A percentile compares a stretch with the other conserved stretches of the same genome.
These are phyloP conservation scores for Debaryomyces singareniensis DNA, from an alignment of 1,139 yeast genomes.

Conservation along the genomic window DNA sequence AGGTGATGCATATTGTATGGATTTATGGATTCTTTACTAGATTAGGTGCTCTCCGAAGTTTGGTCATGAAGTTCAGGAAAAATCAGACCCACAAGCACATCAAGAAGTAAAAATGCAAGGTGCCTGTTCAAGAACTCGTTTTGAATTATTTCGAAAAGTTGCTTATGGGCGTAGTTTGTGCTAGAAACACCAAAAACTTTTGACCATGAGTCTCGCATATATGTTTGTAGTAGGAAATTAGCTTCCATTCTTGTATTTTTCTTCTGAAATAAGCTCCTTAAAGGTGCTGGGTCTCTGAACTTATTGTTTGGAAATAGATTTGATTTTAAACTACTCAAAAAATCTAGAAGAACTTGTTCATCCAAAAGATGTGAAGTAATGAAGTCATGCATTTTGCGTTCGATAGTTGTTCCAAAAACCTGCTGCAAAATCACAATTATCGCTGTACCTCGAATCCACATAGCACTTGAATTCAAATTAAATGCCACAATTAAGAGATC, in stretches of 20 bases:
- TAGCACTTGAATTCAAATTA: slow-evolving; percentile 56
- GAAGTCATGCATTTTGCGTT: slow-evolving; percentile 52
- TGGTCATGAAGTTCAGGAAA: no score
- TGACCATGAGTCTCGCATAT: slow-evolving; percentile 63
- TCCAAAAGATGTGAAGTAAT: slow-evolving; percentile 27
- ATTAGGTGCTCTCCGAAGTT: no score
- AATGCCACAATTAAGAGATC: slow-evolving; percentile 69
- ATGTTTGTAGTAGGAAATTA: slow-evolving; percentile 44
- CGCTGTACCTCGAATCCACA: slow-evolving; percentile 85
- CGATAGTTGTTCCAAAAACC: slow-evolving; percentile 82
- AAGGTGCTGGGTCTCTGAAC: slow-evolving; percentile 33
- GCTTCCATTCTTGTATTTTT: slow-evolving; percentile 55
- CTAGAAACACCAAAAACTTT: slow-evolving; percentile 67
- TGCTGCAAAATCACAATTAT: slow-evolving; percentile 77
- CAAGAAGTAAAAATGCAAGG: slow-evolving; percentile 49
- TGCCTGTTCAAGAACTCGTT: slow-evolving; percentile 67
- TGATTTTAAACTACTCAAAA: slow-evolving; percentile 36
- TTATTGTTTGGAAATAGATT: slow-evolving; percentile 64
- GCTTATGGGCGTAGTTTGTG: slow-evolving; percentile 55
- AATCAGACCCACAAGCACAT: slow-evolving; percentile 19
- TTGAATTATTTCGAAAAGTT: slow-evolving; percentile 64
- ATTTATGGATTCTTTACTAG: no score
- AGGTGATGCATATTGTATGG: no score
- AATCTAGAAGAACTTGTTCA: slow-evolving; percentile 44
- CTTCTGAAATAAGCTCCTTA: slow-evolving; percentile 49